Evolutionary conservation across 2,329 filamentous ascomycete genomes (phyloP).

Genomic region (Cercospora nicotianae): DNA sequence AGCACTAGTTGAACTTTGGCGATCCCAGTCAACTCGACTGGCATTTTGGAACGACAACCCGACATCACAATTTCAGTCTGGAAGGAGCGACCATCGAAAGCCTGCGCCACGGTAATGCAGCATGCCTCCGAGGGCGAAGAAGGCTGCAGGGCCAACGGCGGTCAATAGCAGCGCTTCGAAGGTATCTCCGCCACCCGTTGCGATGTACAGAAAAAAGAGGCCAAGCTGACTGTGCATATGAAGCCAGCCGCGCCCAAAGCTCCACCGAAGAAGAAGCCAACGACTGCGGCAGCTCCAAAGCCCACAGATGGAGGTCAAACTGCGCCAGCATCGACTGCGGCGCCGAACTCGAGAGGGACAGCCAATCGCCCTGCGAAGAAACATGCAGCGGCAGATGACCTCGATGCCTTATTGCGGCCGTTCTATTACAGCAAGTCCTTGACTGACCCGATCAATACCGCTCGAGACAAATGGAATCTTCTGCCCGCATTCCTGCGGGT

Average conservation of each 20-base stretch:
- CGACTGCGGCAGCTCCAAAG: conserved; percentile 16
- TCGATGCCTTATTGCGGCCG: conserved; percentile 64
- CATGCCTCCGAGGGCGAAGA: conserved; percentile 39
- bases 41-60: conserved; percentile 1
- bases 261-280: conserved; percentile 20
- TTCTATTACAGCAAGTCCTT: conserved; percentile 69
- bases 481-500: conserved; percentile 97
- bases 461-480: conserved; percentile 91
- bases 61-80: background rate
- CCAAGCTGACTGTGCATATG: conserved; percentile 17
- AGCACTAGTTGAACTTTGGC: background rate
- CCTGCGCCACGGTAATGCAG: conserved; percentile 5
- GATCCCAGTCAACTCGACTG: background rate
- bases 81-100: background rate
- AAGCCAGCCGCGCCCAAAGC: conserved; percentile 25
- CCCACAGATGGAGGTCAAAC: conserved; percentile 2
- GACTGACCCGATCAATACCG: conserved; percentile 69
- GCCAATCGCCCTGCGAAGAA: conserved; percentile 26
- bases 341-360: background rate
- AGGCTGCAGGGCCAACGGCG: conserved; percentile 33
- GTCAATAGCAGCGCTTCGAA: conserved; percentile 33
- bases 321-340: background rate
- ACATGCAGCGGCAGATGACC: conserved; percentile 38
- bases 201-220: conserved; percentile 15
- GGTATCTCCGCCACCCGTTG: conserved; percentile 24